phyloP scores from a whole-genome alignment of 176 grass and related monocot species.

The Rhynchospora tenuis region DNA sequence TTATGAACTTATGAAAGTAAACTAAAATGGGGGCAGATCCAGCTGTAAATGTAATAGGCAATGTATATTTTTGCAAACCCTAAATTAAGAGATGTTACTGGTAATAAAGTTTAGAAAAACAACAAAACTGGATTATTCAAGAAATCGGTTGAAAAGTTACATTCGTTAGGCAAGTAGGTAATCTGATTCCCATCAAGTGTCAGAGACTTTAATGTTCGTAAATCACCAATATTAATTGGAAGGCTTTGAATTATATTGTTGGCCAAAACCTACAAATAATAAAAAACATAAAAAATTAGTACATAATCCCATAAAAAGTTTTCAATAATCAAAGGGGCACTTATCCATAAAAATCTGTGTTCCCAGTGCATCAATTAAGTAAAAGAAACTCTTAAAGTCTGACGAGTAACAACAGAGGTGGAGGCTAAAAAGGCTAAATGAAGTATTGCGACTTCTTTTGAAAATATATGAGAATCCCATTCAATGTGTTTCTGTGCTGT shows the following conservation, averaged over 20 bases:
- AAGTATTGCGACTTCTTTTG: not conserved
- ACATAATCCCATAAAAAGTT: not conserved
- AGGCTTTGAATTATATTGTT: conserved; percentile 72
- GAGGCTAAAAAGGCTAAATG: not conserved
- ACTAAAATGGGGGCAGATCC: not conserved
- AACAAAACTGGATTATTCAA: not conserved
- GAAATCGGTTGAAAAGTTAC: conserved; percentile 36
- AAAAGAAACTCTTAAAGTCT: not conserved
- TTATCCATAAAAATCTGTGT: conserved; percentile 1
- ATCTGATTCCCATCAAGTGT: conserved; percentile 92
- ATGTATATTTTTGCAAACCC: not conserved
- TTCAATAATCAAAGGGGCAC: not conserved
- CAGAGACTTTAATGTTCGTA: conserved; percentile 71
- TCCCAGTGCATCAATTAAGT: not conserved
- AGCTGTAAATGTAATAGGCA: not conserved
- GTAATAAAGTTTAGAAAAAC: not conserved
- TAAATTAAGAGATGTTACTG: not conserved
- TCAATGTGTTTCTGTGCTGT: not conserved
- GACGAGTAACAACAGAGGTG: not conserved
- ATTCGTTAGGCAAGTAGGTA: conserved; percentile 69
- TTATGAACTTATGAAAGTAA: not conserved
- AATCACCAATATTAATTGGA: conserved; percentile 75
- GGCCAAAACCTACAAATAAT: conserved; percentile 71
- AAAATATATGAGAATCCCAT: not conserved
- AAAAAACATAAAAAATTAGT: conserved; percentile 11